Conservation (phyloP, 1,284 basidiomycete species). For the Naganishia albida region DNA sequence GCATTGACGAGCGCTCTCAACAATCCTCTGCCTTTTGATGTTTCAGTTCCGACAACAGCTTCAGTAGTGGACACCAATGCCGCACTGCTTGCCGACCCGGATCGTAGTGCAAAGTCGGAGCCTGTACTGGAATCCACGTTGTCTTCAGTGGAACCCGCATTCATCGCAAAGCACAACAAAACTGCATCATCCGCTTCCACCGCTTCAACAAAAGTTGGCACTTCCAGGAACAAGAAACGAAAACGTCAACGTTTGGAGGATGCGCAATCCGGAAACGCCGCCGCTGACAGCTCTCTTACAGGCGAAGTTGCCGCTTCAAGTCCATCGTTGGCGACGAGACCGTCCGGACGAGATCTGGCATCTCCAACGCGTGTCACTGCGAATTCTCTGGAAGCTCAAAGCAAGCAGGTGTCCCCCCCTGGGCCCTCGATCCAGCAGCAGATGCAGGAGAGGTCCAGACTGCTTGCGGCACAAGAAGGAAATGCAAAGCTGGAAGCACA, state of each 20-base stretch:
- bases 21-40: neutral
- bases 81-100: too few species aligned
- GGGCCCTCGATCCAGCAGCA: constrained; percentile 6
- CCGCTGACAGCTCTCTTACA: neutral
- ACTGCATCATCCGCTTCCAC: too few species aligned
- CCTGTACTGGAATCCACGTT: too few species aligned
- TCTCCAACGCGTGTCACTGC: neutral
- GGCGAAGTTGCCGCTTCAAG: too few species aligned
- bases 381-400: neutral
- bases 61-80: too few species aligned
- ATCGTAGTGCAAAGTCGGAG: too few species aligned
- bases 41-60: too few species aligned
- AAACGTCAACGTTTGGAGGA: constrained; percentile 3
- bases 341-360: neutral
- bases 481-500: constrained; percentile 15
- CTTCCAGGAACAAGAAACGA: constrained; percentile 1
- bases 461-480: constrained; percentile 7
- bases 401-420: neutral
- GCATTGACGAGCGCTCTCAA: constrained; percentile 19
- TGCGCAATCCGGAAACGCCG: neutral
- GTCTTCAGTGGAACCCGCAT: neutral
- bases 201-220: neutral
- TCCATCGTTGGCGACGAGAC: neutral
- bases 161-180: neutral
- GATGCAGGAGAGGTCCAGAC: constrained; percentile 7